Conservation (phyloP, 83 land plant species). For the Diphasiastrum complanatum region DNA sequence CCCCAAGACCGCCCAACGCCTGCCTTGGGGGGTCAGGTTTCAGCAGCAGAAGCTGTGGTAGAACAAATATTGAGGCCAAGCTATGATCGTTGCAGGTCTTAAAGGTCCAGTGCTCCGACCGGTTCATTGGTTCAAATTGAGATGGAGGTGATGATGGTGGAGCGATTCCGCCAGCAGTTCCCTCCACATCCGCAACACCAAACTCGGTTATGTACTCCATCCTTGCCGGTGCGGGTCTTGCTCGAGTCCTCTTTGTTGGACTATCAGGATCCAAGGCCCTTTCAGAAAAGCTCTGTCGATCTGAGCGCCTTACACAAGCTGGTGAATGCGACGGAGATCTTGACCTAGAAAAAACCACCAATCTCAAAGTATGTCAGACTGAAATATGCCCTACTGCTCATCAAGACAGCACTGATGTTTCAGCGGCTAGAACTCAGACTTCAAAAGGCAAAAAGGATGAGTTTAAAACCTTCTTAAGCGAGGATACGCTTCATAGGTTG, state of each 20-base stretch:
- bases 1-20: slow-evolving; percentile 37
- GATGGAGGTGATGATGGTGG: slow-evolving; percentile 87
- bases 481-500: slow-evolving; percentile 77
- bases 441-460: neutral
- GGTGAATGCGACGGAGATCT: slow-evolving; percentile 25
- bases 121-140: slow-evolving; percentile 58
- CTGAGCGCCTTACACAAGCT: neutral
- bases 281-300: slow-evolving; percentile 34
- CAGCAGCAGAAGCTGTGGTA: slow-evolving; percentile 61
- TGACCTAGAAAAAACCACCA: slow-evolving; percentile 26
- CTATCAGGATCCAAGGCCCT: slow-evolving; percentile 43
- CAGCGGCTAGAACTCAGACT: neutral
- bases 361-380: neutral
- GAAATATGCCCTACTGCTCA: neutral
- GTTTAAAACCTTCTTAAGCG: slow-evolving; percentile 51
- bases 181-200: slow-evolving; percentile 51
- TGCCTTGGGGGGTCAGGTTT: slow-evolving; percentile 46
- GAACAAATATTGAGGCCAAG: slow-evolving; percentile 54
- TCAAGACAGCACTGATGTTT: neutral
- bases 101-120: slow-evolving; percentile 98
- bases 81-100: slow-evolving; percentile 68
- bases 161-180: slow-evolving; percentile 45
- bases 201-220: slow-evolving; percentile 96
- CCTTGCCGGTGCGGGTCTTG: slow-evolving; percentile 47
- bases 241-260: slow-evolving; percentile 46